Evolutionary conservation across 176 grass and related monocot genomes (phyloP), one percentile per base, ranked within the genome.

Genomic region (Triticum dicoccoides): DNA sequence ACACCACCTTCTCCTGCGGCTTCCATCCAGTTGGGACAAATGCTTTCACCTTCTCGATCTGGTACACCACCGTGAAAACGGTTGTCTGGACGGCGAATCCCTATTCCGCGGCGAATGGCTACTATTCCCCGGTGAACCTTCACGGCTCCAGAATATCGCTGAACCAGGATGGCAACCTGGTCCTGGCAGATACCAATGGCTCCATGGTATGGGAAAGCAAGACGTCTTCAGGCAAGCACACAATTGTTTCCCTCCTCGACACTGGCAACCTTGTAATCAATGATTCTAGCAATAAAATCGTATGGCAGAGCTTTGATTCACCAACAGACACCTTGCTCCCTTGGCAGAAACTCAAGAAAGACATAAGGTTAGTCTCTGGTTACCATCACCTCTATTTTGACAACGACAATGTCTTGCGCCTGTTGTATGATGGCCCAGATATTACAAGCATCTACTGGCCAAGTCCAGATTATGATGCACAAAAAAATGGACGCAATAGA

Each of bases 401-500:
- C 45, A 95, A 88, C 74, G 93, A 95, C 73, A 95, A 92, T 41
- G 93, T 95, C 20, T 41, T 95, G 44, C 76, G 77, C 24, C 76
- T 89, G 2, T 69, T 88, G 38, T 95, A 92, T 11, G 82, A 90
- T 10, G 88, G 90, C 10, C 93, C 80, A 62, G 88, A 85, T 61
- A 87, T 92, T 34, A 90, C 90, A 68, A 92, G 90, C 86, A 92
- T 92, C 65, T 95, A 95, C 51, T 95, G 90, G 90, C 93, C 90
- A 78, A 84, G 83, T 86, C 90, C 88, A 5, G 82, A 80, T 77
- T 86, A 82, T 15, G 68, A 68, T 20, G 78, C 73, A 4, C 30
- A 27, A 2, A 23, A 1, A 73, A 88, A 88, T 64, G 82, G 88
- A 8, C 89, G 88, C 27, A 90, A 73, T 41, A 84, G 84, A 74